Conservation (phyloP, 352 stramenopile species). For the Peronosclerospora sorghi region DNA sequence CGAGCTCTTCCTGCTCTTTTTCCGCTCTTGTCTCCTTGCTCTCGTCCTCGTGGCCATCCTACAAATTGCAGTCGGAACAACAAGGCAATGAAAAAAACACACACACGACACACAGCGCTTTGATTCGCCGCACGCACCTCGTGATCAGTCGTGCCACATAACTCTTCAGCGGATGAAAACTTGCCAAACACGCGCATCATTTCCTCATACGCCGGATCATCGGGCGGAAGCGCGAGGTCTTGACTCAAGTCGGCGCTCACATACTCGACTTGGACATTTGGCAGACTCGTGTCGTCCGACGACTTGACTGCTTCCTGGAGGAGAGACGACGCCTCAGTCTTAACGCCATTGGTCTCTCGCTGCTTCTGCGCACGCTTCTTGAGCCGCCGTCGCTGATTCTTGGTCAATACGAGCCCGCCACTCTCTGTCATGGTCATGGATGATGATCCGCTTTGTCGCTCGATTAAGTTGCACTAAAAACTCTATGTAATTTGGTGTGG, state of each 20-base stretch:
- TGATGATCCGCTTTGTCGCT: not conserved
- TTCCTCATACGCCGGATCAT: constrained; percentile 68
- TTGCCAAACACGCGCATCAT: constrained; percentile 85
- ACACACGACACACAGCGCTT: too few relatives aligned
- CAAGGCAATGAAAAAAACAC: too few relatives aligned
- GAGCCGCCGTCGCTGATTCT: constrained; percentile 69
- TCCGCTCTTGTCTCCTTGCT: constrained; percentile 5
- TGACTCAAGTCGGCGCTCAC: constrained; percentile 63
- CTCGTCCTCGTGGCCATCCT: constrained; percentile 20
- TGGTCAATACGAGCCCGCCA: constrained; percentile 50
- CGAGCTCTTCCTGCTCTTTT: constrained; percentile 7
- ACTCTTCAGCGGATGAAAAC: constrained; percentile 73
- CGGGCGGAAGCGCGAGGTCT: constrained; percentile 42
- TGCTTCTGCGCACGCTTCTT: constrained; percentile 82
- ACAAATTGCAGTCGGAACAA: not conserved
- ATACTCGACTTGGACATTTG: constrained; percentile 74
- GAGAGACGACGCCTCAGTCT: not conserved
- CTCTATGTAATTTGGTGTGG: too few relatives aligned
- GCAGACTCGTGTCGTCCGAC: not conserved
- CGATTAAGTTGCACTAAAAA: not conserved
- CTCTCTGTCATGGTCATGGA: constrained; percentile 16
- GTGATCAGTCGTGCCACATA: constrained; percentile 45
- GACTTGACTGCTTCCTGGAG: not conserved
- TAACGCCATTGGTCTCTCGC: constrained; percentile 22
- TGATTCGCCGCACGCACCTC: constrained; percentile 35